Percentiles rank a stretch among this genome's conserved stretches.
phyloP scores from a whole-genome alignment of 2,329 filamentous ascomycete genomes.

The Grosmannia huntii region DNA sequence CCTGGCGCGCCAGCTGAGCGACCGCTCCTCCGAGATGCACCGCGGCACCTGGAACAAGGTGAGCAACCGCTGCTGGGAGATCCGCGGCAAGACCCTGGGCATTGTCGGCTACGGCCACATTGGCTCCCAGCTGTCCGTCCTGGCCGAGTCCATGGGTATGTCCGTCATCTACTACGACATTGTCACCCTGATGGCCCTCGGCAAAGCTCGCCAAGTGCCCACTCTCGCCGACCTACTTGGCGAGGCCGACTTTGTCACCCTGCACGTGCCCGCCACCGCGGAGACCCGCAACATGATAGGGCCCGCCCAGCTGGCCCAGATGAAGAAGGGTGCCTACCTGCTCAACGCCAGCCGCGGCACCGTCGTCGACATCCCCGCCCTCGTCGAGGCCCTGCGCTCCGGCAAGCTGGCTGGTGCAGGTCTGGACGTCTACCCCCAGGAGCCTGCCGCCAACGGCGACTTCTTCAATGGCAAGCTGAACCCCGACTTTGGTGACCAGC shows the following conservation, averaged over 20 bases:
- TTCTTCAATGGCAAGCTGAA: conserved; percentile 85
- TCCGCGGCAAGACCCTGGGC: conserved; percentile 89
- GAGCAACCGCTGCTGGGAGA: conserved; percentile 92
- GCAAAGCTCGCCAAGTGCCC: conserved; percentile 72
- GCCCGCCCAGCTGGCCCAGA: conserved; percentile 63
- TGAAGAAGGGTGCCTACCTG: conserved; percentile 87
- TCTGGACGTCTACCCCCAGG: conserved; percentile 90
- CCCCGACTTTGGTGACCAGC: conserved; percentile 63
- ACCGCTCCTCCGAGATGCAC: conserved; percentile 91
- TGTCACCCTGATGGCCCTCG: conserved; percentile 85
- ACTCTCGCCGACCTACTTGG: conserved; percentile 64
- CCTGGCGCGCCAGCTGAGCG: conserved; percentile 81
- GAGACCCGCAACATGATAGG: conserved; percentile 93
- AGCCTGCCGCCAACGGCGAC: conserved; percentile 86
- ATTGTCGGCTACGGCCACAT: conserved; percentile 98
- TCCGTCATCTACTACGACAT: conserved; percentile 95
- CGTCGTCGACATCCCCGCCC: conserved; percentile 84
- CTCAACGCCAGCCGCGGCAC: conserved; percentile 93
- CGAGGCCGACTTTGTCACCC: conserved; percentile 80
- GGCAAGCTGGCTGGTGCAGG: conserved; percentile 88
- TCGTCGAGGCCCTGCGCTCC: conserved; percentile 74
- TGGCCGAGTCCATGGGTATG: conserved; percentile 98
- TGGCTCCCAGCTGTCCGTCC: conserved; percentile 84
- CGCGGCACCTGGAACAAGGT: conserved; percentile 96
- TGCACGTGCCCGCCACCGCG: conserved; percentile 84